Evolutionary conservation across 2,329 filamentous ascomycete genomes (phyloP).

Genomic region (Sporothrix phasma): DNA sequence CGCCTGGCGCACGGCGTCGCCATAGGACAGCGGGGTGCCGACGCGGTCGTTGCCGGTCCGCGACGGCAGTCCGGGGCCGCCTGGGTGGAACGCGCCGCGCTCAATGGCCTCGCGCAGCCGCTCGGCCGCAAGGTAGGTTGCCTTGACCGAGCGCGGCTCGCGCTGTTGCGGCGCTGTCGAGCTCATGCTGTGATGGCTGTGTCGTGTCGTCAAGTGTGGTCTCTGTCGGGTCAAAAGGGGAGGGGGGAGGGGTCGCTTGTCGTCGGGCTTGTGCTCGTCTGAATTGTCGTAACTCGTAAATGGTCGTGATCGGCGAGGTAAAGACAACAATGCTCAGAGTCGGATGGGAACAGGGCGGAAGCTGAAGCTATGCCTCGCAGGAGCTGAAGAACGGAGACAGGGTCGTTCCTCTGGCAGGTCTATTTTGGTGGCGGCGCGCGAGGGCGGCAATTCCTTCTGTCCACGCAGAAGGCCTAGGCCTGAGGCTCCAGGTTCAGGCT

Average conservation of each 20-base stretch:
- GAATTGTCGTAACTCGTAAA: neutral
- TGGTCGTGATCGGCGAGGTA: neutral
- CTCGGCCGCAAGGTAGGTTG: slow-evolving; percentile 42
- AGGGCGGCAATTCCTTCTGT: slow-evolving; percentile 1
- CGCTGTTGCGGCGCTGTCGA: neutral
- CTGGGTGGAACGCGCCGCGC: slow-evolving; percentile 25
- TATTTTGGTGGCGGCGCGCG: neutral
- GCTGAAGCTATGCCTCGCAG: neutral
- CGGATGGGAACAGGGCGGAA: no score
- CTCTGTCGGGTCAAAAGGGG: neutral
- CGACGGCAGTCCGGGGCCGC: slow-evolving; percentile 31
- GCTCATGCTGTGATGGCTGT: neutral
- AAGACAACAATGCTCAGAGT: no score
- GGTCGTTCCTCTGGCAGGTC: neutral
- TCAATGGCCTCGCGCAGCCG: slow-evolving; percentile 48
- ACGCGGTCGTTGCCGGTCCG: neutral
- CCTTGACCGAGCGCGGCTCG: slow-evolving; percentile 29
- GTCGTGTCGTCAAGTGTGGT: neutral
- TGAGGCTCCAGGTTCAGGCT: no score
- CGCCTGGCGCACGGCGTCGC: slow-evolving; percentile 54
- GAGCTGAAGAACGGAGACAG: neutral
- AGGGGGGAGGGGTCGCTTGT: neutral
- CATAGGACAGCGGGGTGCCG: slow-evolving; percentile 57
- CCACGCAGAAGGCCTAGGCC: no score
- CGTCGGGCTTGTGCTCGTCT: no score